A percentile compares a stretch with the other conserved stretches of the same genome.
Conservation (phyloP, 2,329 filamentous ascomycete genomes). For the Hawksworthiomyces lignivorus region DNA sequence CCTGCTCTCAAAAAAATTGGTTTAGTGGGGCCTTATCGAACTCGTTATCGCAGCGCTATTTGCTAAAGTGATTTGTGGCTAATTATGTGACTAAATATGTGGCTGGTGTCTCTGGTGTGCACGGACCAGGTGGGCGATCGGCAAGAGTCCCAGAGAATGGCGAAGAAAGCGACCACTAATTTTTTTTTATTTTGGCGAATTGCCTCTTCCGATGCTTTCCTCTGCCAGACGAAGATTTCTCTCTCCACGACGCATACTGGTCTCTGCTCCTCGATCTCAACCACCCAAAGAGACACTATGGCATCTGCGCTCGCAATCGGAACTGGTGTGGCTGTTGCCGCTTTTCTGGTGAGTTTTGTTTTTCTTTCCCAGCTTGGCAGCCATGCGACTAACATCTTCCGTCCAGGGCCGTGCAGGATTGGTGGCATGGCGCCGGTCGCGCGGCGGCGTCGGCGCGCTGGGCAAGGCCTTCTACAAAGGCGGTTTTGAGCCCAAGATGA, state of each 20-base stretch:
- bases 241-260: not conserved
- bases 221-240: not conserved
- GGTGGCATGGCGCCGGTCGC: conserved; percentile 77
- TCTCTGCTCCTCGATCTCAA: no score
- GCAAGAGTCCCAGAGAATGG: no score
- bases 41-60: conserved; percentile 13
- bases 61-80: no score
- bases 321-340: conserved; percentile 54
- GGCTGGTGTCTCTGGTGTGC: conserved; percentile 3
- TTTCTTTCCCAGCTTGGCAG: no score
- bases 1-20: conserved; percentile 10
- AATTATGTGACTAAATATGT: conserved; percentile 6
- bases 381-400: no score
- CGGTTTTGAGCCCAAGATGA: conserved; percentile 97
- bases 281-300: conserved; percentile 33
- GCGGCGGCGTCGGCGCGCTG: conserved; percentile 67
- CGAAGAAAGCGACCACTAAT: no score
- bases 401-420: conserved; percentile 87
- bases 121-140: not conserved
- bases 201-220: not conserved
- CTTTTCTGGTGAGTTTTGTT: conserved; percentile 46
- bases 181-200: not conserved
- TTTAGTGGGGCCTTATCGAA: conserved; percentile 16
- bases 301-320: conserved; percentile 52
- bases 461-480: conserved; percentile 97